Conservation (phyloP, 2,329 filamentous ascomycete species). For the Neopestalotiopsis sp. region DNA sequence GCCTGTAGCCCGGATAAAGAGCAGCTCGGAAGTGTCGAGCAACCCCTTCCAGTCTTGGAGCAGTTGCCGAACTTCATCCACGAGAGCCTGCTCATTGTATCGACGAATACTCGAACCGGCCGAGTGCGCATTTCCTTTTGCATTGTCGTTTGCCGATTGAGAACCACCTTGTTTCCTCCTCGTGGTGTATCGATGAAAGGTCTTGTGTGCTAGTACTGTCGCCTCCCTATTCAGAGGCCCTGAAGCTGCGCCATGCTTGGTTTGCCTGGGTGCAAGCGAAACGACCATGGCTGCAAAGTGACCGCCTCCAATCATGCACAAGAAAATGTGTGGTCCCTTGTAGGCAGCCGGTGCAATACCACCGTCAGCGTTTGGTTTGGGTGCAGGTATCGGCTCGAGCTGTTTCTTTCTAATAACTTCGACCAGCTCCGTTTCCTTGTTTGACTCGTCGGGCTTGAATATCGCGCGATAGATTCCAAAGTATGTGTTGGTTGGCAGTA, state of each 20-base stretch:
- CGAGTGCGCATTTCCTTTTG: constrained; percentile 93
- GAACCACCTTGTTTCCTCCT: constrained; percentile 94
- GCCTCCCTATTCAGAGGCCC: constrained; percentile 84
- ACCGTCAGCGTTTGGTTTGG: constrained; percentile 63
- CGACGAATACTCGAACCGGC: constrained; percentile 88
- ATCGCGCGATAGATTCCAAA: constrained; percentile 87
- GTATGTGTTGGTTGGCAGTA: constrained; percentile 77
- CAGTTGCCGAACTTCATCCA: constrained; percentile 84
- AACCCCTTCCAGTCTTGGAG: constrained; percentile 84
- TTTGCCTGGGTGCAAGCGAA: constrained; percentile 79
- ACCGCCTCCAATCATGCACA: constrained; percentile 98
- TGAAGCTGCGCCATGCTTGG: constrained; percentile 64
- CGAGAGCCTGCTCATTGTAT: constrained; percentile 91
- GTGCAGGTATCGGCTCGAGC: constrained; percentile 64
- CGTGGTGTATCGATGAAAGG: constrained; percentile 96
- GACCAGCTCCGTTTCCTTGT: constrained; percentile 64
- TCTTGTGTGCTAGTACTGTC: constrained; percentile 91
- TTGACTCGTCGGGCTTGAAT: constrained; percentile 75
- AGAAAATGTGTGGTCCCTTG: constrained; percentile 84
- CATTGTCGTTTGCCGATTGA: constrained; percentile 90
- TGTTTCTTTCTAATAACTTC: constrained; percentile 79
- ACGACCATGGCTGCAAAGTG: constrained; percentile 98
- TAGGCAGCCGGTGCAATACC: constrained; percentile 60
- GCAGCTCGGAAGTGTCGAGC: constrained; percentile 81
- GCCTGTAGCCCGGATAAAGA: constrained; percentile 91